A percentile compares a stretch with the other conserved stretches of the same genome.
phyloP scores from a whole-genome alignment of 2,329 filamentous ascomycete species.

The Neonectria hederae region DNA sequence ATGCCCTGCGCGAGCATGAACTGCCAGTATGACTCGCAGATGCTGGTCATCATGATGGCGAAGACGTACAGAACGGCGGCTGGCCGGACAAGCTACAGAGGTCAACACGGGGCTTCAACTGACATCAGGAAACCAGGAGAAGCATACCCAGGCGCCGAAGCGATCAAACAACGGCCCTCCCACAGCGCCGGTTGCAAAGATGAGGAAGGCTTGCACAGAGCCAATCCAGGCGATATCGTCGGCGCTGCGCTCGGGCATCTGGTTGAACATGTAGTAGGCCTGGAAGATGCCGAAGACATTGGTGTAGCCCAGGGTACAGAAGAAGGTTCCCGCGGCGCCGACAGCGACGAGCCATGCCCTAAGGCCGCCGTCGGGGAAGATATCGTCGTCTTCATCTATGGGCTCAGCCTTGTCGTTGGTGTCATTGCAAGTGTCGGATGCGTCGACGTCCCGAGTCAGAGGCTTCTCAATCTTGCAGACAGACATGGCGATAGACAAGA shows the following conservation, averaged over 20 bases:
- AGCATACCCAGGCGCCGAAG: conserved; percentile 49
- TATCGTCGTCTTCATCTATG: neutral
- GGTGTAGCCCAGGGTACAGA: conserved; percentile 41
- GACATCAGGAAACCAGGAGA: neutral
- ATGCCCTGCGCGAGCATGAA: neutral
- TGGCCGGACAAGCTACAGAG: conserved; percentile 44
- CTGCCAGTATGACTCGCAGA: neutral
- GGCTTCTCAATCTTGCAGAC: neutral
- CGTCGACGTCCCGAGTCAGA: neutral
- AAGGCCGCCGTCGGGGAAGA: conserved; percentile 13
- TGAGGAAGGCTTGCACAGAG: conserved; percentile 37
- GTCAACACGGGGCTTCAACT: neutral
- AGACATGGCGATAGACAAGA: neutral
- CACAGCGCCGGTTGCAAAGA: conserved; percentile 43
- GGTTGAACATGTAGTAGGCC: conserved; percentile 40
- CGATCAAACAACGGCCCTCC: conserved; percentile 55
- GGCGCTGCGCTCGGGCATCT: conserved; percentile 32
- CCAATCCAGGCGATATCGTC: conserved; percentile 44
- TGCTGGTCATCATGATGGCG: conserved; percentile 54
- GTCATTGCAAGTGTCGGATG: neutral
- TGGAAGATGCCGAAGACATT: conserved; percentile 43
- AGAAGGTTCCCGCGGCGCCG: conserved; percentile 34
- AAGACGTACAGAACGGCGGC: conserved; percentile 44
- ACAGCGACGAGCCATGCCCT: conserved; percentile 32
- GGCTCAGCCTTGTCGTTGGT: neutral